Evolutionary conservation across 139 green algal genomes (phyloP).

Genomic region (Chlorella sp.): DNA sequence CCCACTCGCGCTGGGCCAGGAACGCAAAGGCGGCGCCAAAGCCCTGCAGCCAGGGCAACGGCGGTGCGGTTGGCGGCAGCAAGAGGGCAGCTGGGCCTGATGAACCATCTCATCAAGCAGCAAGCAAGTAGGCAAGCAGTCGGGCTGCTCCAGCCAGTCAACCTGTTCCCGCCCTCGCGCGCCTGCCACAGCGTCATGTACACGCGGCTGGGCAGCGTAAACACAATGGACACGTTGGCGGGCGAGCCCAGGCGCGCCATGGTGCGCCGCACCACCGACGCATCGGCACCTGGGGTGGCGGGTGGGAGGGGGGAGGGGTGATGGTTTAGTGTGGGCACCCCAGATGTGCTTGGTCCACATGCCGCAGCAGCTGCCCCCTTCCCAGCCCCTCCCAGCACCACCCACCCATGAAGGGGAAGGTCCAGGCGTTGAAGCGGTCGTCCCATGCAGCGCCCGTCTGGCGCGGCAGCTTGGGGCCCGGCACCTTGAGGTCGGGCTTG

Average conservation of each 20-base stretch:
- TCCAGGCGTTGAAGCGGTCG: conserved; percentile 36
- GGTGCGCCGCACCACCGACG: conserved; percentile 66
- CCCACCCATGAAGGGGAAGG: conserved; percentile 69
- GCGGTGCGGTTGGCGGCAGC: too few relatives aligned
- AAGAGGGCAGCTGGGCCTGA: not conserved
- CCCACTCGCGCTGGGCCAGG: conserved; percentile 58
- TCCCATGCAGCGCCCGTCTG: conserved; percentile 37
- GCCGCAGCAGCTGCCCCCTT: too few relatives aligned
- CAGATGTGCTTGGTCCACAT: too few relatives aligned
- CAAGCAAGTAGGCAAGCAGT: too few relatives aligned
- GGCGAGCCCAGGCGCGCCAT: conserved; percentile 45
- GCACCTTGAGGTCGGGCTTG: conserved; percentile 21
- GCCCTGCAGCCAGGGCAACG: conserved; percentile 27
- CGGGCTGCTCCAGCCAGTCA: too few relatives aligned
- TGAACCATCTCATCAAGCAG: too few relatives aligned
- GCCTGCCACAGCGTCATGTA: conserved; percentile 40
- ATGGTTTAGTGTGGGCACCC: too few relatives aligned
- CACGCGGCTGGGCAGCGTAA: conserved; percentile 51
- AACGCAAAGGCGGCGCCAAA: conserved; percentile 59
- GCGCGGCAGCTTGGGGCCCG: conserved; percentile 37
- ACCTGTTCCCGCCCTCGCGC: not conserved
- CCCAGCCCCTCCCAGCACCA: not conserved
- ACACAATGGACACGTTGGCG: conserved; percentile 60
- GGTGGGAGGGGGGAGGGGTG: not conserved
- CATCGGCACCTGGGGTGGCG: conserved; percentile 59